Evolutionary conservation across 768 basidiomycete genomes (phyloP).

Genomic region (Boletus vermiculosoides): DNA sequence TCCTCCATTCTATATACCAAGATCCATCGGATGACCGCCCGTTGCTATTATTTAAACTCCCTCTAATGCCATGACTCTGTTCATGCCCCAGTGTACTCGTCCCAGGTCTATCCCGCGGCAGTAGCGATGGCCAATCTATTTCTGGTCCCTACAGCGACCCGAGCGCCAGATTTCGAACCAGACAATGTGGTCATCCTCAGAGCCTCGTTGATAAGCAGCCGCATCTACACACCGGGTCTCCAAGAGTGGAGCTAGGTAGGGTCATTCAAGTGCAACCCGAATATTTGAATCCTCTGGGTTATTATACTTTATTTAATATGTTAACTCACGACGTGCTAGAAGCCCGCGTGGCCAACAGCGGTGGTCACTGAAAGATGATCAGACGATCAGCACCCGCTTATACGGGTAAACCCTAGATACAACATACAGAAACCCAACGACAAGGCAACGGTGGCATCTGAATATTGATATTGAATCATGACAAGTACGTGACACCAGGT

Average conservation of each 20-base stretch:
- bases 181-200: not conserved
- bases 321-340: not conserved
- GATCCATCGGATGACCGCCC: too few species aligned
- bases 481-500: not conserved
- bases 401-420: not conserved
- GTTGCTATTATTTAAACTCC: too few species aligned
- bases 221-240: not conserved
- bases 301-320: not conserved
- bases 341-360: too few species aligned
- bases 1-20: too few species aligned
- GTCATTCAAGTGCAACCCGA: not conserved
- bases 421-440: not conserved
- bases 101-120: not conserved
- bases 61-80: not conserved
- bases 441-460: not conserved
- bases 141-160: not conserved
- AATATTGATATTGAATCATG: too few species aligned
- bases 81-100: not conserved
- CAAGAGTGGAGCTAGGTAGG: not conserved
- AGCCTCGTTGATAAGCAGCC: not conserved
- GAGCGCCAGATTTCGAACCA: not conserved
- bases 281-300: not conserved
- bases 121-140: not conserved
- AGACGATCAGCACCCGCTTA: not conserved
- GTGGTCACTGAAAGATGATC: not conserved